A percentile compares a stretch with the other conserved stretches of the same genome.
phyloP scores from a whole-genome alignment of 1,284 basidiomycete genomes.

The Ustilago bromivora region DNA sequence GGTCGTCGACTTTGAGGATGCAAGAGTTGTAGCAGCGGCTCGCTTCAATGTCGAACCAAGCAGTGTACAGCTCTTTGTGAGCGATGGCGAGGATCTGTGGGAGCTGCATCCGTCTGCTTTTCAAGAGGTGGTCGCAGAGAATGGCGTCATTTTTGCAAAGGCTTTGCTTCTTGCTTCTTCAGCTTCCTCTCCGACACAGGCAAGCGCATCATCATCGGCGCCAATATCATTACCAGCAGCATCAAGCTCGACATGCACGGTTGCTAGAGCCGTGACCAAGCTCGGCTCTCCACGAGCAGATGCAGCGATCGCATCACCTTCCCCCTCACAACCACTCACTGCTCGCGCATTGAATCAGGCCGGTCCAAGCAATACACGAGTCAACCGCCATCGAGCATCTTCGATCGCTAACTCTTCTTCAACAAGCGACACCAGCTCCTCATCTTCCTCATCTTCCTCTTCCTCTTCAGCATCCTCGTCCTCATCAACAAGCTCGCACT shows the following conservation, averaged over 20 bases:
- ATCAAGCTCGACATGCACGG: slow-evolving; percentile 2
- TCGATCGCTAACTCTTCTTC: slow-evolving; percentile 18
- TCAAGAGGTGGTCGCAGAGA: slow-evolving; percentile 39
- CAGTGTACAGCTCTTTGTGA: slow-evolving; percentile 35
- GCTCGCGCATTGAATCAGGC: background rate
- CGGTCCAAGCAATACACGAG: background rate
- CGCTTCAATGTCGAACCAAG: slow-evolving; percentile 20
- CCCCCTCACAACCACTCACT: background rate
- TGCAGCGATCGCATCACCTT: background rate
- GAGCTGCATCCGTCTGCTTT: slow-evolving; percentile 46
- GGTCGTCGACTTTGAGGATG: slow-evolving; percentile 36
- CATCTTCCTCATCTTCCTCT: slow-evolving; percentile 11
- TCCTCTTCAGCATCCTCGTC: slow-evolving; percentile 7
- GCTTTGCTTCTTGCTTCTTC: background rate
- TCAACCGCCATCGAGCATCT: slow-evolving; percentile 13
- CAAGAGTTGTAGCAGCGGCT: slow-evolving; percentile 31
- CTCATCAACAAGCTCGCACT: slow-evolving; percentile 3
- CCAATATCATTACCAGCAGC: background rate
- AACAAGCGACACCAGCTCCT: slow-evolving; percentile 16
- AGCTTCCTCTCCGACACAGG: slow-evolving; percentile 8
- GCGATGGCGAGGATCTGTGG: slow-evolving; percentile 46
- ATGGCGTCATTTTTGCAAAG: slow-evolving; percentile 38
- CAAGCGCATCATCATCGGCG: background rate
- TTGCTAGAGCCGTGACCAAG: background rate
- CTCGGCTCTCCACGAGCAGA: slow-evolving; percentile 1